Base-by-base conservation (phyloP, 805 yeast genomes). In the Wickerhamomyces bovis region DNA sequence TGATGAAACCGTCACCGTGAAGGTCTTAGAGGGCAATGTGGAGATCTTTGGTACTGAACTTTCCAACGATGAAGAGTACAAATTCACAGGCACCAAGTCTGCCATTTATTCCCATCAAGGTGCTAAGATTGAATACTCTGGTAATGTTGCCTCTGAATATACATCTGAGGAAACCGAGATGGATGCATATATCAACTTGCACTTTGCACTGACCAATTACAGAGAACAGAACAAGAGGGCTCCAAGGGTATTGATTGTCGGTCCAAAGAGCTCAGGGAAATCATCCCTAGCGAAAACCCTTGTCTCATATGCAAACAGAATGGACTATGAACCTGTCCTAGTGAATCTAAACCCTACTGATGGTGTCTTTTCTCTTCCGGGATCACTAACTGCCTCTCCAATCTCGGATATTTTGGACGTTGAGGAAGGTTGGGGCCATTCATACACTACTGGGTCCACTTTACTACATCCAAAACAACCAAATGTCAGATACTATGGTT, bases 41-140 rank as follows among this genome's bases (percentile, higher is more conserved):
- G 99, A 94, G 67, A 77, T 89, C 10, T 88, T 85, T 65, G 99
- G 99, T 21, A 88, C 97, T 3, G 99, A 94, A 62, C 75, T 94
- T 21, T 86, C 97, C 3, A 70, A 74, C 39, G 87, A 85, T 48
- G 71, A 75, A 1, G 85, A 80, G 20, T 83, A 80, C 56, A 60
- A 65, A 3, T 81, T 86, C 57, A 64, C 67, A 22, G 83, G 81
- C 8, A 67, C 74, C 50, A 78, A 78, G 45, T 66, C 77, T 4
- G 77, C 83, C 13, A 56, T 85, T 1, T 78, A 68, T 50, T 74
- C 89, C 1, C 78, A 78, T 53, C 78, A 77, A 31, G 96, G 96
- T 5, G 80, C 88, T 55, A 69, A 64, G 33, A 45, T 90, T 6
- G 52, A 61, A 53, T 54, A 63, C 59, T 40, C 58, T 54, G 67